Evolutionary conservation across 148 eudicot genomes (phyloP), one percentile per base, ranked within the genome.

Genomic region (Chenopodium album): DNA sequence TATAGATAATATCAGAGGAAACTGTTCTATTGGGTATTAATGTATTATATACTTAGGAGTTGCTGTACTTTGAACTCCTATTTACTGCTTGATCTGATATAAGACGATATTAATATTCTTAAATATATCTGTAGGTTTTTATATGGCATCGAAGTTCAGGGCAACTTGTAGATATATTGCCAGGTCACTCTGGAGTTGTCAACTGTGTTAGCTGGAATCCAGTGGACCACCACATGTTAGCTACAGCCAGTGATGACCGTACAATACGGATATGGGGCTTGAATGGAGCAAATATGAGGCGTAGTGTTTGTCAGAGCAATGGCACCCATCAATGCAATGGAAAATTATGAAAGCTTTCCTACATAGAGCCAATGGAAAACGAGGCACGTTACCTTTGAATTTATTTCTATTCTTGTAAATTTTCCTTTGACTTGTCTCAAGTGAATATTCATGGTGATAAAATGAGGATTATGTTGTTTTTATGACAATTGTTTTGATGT

Each of bases 131-230:
- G 65, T 79, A 95, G 98, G 99, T 95, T 63, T 93, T 90, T 78
- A 95, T 95, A 85, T 95, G 99, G 98, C 98, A 89, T 82, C 89
- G 93, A 82, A 78, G 79, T 66, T 87, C 94, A 7, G 94, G 94
- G 69, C 92, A 91, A 79, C 97, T 88, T 19, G 82, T 95, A 26
- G 76, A 77, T 56, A 87, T 86, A 76, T 79, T 95, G 83, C 88
- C 88, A 11, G 97, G 98, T 74, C 95, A 94, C 85, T 87, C 97
- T 73, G 98, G 95, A 78, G 89, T 89, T 31, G 94, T 94, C 4
- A 94, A 89, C 69, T 91, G 94, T 85, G 94, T 91, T 17, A 94
- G 98, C 81, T 94, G 98, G 98, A 93, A 90, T 79, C 98, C 97
- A 2, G 85, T 76, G 26, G 85, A 94, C 79, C 97, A 91, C 4